These are phyloP conservation scores for Arbutus unedo DNA, from an alignment of 148 eudicot genomes.

Conservation along the genomic window DNA sequence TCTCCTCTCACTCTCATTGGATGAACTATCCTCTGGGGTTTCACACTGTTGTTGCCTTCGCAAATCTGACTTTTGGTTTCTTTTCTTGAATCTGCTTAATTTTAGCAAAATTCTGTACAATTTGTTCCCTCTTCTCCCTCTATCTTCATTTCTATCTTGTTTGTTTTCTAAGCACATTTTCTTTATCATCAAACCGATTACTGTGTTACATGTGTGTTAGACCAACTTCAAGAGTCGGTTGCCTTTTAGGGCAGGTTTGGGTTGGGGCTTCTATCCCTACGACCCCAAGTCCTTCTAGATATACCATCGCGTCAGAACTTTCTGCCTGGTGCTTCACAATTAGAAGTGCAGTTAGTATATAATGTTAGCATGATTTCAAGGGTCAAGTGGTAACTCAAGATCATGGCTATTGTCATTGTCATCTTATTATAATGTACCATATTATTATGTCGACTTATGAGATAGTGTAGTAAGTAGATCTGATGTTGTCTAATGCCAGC, in stretches of 20 bases:
- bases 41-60: not conserved
- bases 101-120: not conserved
- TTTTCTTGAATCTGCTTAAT: not conserved
- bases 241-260: not conserved
- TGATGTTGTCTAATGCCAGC: constrained; percentile 17
- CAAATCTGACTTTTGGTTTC: not conserved
- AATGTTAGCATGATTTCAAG: not conserved
- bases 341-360: not conserved
- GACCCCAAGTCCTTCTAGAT: not conserved
- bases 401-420: not conserved
- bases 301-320: not conserved
- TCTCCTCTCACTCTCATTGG: not conserved
- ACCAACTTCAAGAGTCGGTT: not conserved
- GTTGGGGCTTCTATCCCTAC: not conserved
- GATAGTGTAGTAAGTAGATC: constrained; percentile 3
- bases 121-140: not conserved
- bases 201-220: not conserved
- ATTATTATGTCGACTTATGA: not conserved
- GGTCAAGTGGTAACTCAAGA: not conserved
- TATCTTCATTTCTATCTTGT: not conserved
- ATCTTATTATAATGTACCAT: not conserved
- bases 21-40: not conserved
- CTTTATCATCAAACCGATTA: not conserved
- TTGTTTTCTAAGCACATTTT: not conserved
- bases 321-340: not conserved